Evolutionary conservation across 2,329 filamentous ascomycete genomes (phyloP).

Genomic region (Apiospora malaysiana): DNA sequence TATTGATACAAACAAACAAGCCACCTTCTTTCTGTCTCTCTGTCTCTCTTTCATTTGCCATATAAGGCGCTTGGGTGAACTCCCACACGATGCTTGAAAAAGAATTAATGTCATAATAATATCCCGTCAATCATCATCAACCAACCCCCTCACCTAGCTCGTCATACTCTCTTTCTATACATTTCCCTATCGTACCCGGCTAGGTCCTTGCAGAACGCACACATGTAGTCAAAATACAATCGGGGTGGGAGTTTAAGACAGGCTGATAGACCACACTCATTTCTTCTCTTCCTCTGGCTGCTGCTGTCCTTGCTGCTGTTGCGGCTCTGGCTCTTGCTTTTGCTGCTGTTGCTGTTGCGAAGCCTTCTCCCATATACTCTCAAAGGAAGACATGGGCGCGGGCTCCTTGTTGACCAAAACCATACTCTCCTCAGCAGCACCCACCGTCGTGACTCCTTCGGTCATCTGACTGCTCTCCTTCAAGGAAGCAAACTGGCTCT

Average conservation of each 20-base stretch:
- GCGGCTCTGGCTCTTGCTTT: background rate
- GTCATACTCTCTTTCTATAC: background rate
- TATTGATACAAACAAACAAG: conserved; percentile 18
- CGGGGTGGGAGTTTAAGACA: background rate
- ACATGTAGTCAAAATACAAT: conserved; percentile 3
- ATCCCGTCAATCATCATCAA: background rate
- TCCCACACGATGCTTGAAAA: background rate
- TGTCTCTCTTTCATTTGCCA: background rate
- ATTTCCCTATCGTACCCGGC: background rate
- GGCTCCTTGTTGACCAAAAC: conserved; percentile 53
- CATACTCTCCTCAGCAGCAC: conserved; percentile 53
- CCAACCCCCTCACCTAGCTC: background rate
- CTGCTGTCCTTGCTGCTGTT: conserved; percentile 38
- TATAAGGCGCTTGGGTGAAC: conserved; percentile 19
- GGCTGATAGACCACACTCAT: background rate
- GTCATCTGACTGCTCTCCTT: background rate
- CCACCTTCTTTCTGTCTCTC: background rate
- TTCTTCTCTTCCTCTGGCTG: background rate
- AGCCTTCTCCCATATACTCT: conserved; percentile 74
- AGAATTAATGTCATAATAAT: background rate
- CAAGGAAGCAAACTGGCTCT: background rate
- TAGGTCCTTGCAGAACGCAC: background rate
- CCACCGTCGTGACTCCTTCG: conserved; percentile 24
- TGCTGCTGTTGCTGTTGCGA: conserved; percentile 42
- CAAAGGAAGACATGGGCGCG: conserved; percentile 55